Conservation (phyloP, 129 eudicot genomes). For the Arctium minus region DNA sequence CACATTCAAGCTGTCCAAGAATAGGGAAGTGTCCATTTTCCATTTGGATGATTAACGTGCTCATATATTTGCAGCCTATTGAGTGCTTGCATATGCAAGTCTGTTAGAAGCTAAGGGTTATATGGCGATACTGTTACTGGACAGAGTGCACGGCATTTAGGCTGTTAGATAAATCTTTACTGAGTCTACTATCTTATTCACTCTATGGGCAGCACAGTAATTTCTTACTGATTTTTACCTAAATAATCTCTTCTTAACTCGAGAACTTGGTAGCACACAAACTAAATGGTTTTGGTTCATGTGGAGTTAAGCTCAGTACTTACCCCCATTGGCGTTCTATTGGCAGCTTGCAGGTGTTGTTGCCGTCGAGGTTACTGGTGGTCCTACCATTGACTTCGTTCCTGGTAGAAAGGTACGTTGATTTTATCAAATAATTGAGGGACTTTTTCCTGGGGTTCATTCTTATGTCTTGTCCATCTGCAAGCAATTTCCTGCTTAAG, state of each 20-base stretch:
- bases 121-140: neutral
- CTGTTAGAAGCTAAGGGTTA: neutral
- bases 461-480: neutral
- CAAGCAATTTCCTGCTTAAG: neutral
- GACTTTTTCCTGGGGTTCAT: neutral
- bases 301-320: neutral
- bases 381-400: constrained; percentile 62
- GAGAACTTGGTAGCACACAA: neutral
- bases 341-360: constrained; percentile 76
- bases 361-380: constrained; percentile 84
- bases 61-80: neutral
- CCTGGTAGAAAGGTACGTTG: constrained; percentile 70
- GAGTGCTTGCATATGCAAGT: neutral
- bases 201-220: neutral
- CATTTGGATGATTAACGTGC: neutral
- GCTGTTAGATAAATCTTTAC: neutral
- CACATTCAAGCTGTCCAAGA: neutral
- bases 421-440: neutral
- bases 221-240: neutral
- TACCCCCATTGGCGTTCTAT: neutral
- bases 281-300: neutral
- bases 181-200: neutral
- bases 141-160: neutral
- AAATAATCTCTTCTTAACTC: neutral
- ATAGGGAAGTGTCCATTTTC: neutral